Evolutionary conservation across 371 early-diverging fungal genomes (phyloP), one percentile per base, ranked within the genome.

Genomic region (Haplosporangium sp.): DNA sequence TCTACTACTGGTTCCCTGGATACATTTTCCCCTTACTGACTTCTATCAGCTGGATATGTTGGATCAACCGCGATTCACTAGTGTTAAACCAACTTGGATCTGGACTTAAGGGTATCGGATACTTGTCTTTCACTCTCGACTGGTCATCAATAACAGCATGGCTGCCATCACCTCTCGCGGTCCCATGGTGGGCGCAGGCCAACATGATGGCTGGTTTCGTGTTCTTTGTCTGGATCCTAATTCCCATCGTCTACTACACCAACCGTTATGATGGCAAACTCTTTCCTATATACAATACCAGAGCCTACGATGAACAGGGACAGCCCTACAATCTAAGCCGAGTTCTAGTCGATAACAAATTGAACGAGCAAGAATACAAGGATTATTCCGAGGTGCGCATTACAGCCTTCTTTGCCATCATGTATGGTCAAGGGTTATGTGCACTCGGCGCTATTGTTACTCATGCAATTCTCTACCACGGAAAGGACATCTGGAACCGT

Each of bases 1-100:
- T 89, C 5, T 95, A 92, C 84, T 91, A 93, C 62, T 93, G 91
- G 87, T 75, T 96, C 19, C 97, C 97, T 3, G 91, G 91, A 6
- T 93, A 90, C 71, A 85, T 95, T 64, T 89, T 93, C 83, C 88
- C 90, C 8, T 72, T 91, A 20, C 77, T 97, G 45, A 87, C 92
- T 4, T 86, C 89, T 35, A 86, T 97, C 65, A 91, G 95, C 62
- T 72, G 94, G 78, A 83, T 92, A 19, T 96, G 96, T 82, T 89
- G 92, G 82, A 84, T 94, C 77, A 86, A 87, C 19, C 89, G 88
- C 1, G 87, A 88, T 65, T 92, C 86, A 67, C 77, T 83, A 10
- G 56, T 87, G n/a, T 77, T 89, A 44, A 84, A 87, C 72, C 91
- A 92, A 72, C 71, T 92, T 0, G 89, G 93, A 27, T 88, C 90